These are phyloP conservation scores for Pseudogymnoascus sp. DNA, from an alignment of 2,329 filamentous ascomycete genomes.

Conservation along the genomic window DNA sequence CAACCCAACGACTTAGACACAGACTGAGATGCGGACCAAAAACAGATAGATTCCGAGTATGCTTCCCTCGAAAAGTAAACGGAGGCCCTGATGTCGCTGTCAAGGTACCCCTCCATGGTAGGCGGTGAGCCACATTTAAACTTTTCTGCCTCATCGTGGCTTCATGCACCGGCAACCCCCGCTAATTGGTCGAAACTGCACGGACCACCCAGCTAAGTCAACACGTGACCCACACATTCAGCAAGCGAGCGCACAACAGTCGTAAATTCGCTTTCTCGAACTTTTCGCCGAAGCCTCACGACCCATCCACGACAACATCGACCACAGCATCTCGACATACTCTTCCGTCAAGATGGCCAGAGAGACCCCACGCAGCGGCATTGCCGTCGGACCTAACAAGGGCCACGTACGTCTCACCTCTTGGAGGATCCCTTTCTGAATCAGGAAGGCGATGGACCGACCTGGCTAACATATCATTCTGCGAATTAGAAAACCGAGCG, in stretches of 20 bases:
- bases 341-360: slow-evolving; percentile 46
- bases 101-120: slow-evolving; percentile 12
- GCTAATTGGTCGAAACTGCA: not conserved
- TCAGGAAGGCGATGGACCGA: slow-evolving; percentile 56
- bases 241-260: slow-evolving; percentile 7
- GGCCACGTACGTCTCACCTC: slow-evolving; percentile 69
- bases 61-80: not conserved
- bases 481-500: slow-evolving; percentile 70
- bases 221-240: slow-evolving; percentile 12
- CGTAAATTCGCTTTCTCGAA: slow-evolving; percentile 10
- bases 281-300: not conserved
- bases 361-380: slow-evolving; percentile 52
- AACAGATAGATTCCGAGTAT: not conserved
- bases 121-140: slow-evolving; percentile 14
- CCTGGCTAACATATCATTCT: slow-evolving; percentile 26
- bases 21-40: not conserved
- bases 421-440: slow-evolving; percentile 62
- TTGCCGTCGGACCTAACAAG: slow-evolving; percentile 57
- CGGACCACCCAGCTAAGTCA: not conserved
- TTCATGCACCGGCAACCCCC: not conserved
- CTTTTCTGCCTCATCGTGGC: slow-evolving; percentile 12
- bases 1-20: not conserved
- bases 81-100: slow-evolving; percentile 12
- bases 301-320: slow-evolving; percentile 16
- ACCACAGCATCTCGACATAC: slow-evolving; percentile 18